Evolutionary conservation across 371 early-diverging fungal genomes (phyloP), one percentile per base, ranked within the genome.

Genomic region (Caulochytrium protostelioides): DNA sequence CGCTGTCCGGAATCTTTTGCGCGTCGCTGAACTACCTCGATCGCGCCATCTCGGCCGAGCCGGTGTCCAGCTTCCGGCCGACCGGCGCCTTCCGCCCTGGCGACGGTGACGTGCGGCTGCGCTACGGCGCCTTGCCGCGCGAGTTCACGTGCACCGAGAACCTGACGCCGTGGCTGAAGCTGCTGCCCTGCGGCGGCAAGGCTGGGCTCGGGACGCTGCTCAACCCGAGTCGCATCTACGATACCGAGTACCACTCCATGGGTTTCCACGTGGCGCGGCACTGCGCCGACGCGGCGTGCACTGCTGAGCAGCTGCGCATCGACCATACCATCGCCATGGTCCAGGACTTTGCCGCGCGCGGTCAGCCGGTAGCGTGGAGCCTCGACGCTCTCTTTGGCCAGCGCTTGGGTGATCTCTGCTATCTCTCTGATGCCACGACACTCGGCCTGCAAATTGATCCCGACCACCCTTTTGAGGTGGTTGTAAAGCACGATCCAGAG

Each of bases 81-180:
- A 42, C 34, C 16, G 46, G 46, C 13, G 17, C 15, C 30, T 32
- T 14, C 22, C 18, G 4, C 9, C 26, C 15, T 6, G 6, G 13
- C 4, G 13, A 16, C 30, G 5, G 5, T 1, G 29, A 38, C 18
- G 39, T 32, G 13, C 50, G 51, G 32, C 42, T 82, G 26, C 65
- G 83, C 7, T 83, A 79, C 39, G 82, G 78, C 1, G 54, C 69
- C 4, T 57, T 94, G 18, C 78, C 90, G 1, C 76, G 79, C 42
- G 97, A 95, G 47, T 76, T 72, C 42, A 80, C 85, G 0, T 95
- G 97, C 47, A 95, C 94, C 2, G 97, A 92, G 46, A 95, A 95
- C 51, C 55, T 95, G 48, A 91, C 92, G 3, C 92, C 94, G 6
- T 92, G 86, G 84, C 64, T 79, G 40, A 92, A 92, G 47, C 57